Percentiles rank a stretch among this genome's conserved stretches.
Evolutionary conservation across 2,329 filamentous ascomycete genomes (phyloP).

Genomic region (Ophiognomonia clavigignenti-juglandacearum): DNA sequence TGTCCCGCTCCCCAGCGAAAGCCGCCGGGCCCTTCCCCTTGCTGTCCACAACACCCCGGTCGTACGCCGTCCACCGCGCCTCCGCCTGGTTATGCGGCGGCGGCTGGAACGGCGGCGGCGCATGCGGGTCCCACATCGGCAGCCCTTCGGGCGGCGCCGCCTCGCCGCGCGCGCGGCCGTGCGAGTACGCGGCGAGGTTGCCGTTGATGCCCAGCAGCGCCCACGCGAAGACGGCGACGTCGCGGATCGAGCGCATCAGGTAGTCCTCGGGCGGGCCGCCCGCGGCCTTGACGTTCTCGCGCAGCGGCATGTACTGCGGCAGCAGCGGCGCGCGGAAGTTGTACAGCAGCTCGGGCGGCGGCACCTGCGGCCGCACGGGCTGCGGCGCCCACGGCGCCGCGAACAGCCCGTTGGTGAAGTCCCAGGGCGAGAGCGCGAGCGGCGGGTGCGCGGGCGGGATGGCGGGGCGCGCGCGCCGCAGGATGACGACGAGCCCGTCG

Average conservation of each 20-base stretch:
- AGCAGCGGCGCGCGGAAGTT: conserved; percentile 38
- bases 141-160: conserved; percentile 56
- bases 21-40: conserved; percentile 14
- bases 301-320: conserved; percentile 39
- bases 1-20: no score
- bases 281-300: conserved; percentile 38
- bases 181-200: conserved; percentile 59
- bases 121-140: conserved; percentile 52
- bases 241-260: conserved; percentile 76
- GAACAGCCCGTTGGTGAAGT: conserved; percentile 61
- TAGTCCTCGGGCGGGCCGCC: conserved; percentile 54
- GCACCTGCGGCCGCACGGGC: conserved; percentile 49
- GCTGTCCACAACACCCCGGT: conserved; percentile 16
- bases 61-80: conserved; percentile 22
- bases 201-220: conserved; percentile 76
- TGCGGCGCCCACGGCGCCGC: conserved; percentile 75
- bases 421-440: conserved; percentile 32
- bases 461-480: conserved; percentile 67
- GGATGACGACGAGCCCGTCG: conserved; percentile 77
- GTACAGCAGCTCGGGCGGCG: conserved; percentile 37
- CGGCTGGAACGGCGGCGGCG: conserved; percentile 25
- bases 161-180: conserved; percentile 58
- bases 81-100: conserved; percentile 33
- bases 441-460: conserved; percentile 56
- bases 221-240: conserved; percentile 87